These are phyloP conservation scores for Colletotrichum godetiae DNA, from an alignment of 2,329 filamentous ascomycete species.

Conservation along the genomic window DNA sequence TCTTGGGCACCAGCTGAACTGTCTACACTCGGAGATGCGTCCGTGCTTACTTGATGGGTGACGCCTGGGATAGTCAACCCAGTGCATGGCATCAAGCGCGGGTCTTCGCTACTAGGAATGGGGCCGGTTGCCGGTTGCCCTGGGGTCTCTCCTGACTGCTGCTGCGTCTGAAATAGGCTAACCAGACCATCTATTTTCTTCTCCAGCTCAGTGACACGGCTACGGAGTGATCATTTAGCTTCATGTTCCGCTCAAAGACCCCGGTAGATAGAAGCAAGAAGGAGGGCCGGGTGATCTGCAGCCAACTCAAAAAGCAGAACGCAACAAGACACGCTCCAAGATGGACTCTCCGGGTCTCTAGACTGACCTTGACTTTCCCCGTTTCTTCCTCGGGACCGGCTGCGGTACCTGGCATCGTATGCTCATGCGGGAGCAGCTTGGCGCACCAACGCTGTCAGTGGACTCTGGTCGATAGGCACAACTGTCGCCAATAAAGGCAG, in stretches of 20 bases:
- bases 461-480: neutral
- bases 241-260: neutral
- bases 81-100: neutral
- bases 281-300: neutral
- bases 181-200: conserved; percentile 54
- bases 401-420: conserved; percentile 48
- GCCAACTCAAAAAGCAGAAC: neutral
- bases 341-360: neutral
- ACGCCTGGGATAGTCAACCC: neutral
- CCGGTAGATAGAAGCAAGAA: neutral
- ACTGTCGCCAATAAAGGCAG: neutral
- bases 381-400: conserved; percentile 45
- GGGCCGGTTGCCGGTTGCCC: neutral
- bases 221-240: conserved; percentile 27
- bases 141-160: conserved; percentile 13
- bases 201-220: conserved; percentile 51
- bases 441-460: neutral
- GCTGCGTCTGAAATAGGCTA: conserved; percentile 47
- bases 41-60: neutral
- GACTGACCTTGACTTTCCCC: conserved; percentile 50
- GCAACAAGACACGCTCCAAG: neutral
- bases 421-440: conserved; percentile 49
- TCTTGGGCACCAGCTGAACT: neutral
- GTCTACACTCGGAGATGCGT: neutral
- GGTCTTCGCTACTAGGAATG: neutral